Evolutionary conservation across 352 stramenopile species (phyloP).

Genomic region (Phytopythium mirpurense): DNA sequence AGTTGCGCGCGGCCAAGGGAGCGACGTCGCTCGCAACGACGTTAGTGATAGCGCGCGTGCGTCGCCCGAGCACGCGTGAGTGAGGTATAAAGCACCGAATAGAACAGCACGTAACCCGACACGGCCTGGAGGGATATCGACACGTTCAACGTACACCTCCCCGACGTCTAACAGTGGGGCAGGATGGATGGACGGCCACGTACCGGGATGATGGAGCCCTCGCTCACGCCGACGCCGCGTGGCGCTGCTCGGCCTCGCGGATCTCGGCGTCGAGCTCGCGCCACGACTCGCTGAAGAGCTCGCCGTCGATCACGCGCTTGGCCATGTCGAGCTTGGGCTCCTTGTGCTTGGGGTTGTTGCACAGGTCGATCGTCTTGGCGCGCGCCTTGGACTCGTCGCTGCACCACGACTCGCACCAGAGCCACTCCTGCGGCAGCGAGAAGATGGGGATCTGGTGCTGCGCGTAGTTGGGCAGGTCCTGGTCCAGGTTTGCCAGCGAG

Average conservation of each 20-base stretch:
- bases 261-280: conserved; percentile 98
- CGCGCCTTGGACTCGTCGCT: conserved; percentile 95
- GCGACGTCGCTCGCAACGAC: background rate
- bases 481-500: conserved; percentile 98
- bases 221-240: background rate
- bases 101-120: background rate
- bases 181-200: no score
- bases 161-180: background rate
- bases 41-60: background rate
- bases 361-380: conserved; percentile 99
- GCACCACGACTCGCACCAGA: conserved; percentile 99
- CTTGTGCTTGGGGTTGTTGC: conserved; percentile 99
- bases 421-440: conserved; percentile 97
- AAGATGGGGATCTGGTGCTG: conserved; percentile 95
- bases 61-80: background rate
- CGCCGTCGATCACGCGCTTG: conserved; percentile 96
- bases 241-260: conserved; percentile 47
- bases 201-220: background rate
- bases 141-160: background rate
- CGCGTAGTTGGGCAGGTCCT: conserved; percentile 99
- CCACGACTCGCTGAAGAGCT: conserved; percentile 98
- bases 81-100: background rate
- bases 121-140: background rate
- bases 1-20: background rate
- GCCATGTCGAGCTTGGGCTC: conserved; percentile 99